Conservation (phyloP, 1,139 yeast genomes). For the Candida pseudocylindracea region DNA sequence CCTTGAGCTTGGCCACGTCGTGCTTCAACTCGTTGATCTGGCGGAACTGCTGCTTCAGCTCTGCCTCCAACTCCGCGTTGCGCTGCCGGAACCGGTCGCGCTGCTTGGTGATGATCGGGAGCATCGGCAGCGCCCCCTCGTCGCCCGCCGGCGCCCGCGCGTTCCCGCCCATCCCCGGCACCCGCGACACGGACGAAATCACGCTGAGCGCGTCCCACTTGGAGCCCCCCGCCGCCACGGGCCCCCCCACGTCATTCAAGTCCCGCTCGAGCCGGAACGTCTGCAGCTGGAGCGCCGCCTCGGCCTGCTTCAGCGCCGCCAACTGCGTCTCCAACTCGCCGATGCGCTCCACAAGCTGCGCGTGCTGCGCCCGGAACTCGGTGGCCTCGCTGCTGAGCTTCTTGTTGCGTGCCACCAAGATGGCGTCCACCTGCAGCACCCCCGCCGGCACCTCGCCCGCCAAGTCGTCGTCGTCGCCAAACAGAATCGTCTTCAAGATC, state of each 20-base stretch:
- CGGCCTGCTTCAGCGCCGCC: constrained; percentile 12
- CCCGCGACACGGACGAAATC: constrained; percentile 33
- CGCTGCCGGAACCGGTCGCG: not conserved
- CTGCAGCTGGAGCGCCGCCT: constrained; percentile 13
- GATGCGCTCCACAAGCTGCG: constrained; percentile 13
- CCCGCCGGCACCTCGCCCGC: constrained; percentile 3
- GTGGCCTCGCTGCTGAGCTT: constrained; percentile 39
- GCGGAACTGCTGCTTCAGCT: not conserved
- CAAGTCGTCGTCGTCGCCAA: constrained; percentile 23
- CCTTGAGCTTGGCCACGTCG: constrained; percentile 8
- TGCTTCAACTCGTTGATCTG: constrained; percentile 1
- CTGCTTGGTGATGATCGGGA: constrained; percentile 77
- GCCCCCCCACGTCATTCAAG: constrained; percentile 23
- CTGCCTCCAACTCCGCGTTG: not conserved
- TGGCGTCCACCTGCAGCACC: constrained; percentile 13
- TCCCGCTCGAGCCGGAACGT: constrained; percentile 50
- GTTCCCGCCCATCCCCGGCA: constrained; percentile 10
- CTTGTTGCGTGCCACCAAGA: constrained; percentile 36
- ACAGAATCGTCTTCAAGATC: constrained; percentile 53
- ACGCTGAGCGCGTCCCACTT: constrained; percentile 26
- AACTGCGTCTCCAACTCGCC: constrained; percentile 11
- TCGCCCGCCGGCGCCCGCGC: constrained; percentile 5
- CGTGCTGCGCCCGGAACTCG: constrained; percentile 28
- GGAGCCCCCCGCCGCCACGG: constrained; percentile 22
- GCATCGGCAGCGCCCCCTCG: constrained; percentile 7